These are phyloP conservation scores for Pseudomassariella vexata DNA, from an alignment of 2,329 filamentous ascomycete species.

Conservation along the genomic window DNA sequence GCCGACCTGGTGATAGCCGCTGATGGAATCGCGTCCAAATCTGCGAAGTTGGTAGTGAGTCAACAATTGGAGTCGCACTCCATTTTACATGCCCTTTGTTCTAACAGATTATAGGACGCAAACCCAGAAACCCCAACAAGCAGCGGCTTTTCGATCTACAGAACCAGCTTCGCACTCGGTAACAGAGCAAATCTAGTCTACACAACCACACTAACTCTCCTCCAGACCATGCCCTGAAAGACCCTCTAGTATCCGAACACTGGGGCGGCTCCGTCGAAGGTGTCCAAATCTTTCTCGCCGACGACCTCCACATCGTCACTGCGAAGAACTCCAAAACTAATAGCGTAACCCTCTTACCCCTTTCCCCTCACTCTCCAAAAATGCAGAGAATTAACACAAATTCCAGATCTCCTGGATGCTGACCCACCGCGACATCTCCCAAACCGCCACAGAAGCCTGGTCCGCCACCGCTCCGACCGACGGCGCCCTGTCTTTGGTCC, in stretches of 20 bases:
- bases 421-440: neutral
- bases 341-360: no score
- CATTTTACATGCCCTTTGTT: neutral
- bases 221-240: neutral
- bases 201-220: no score
- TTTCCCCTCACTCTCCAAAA: neutral
- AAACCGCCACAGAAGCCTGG: conserved; percentile 1
- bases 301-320: neutral
- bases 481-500: conserved; percentile 7
- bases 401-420: neutral
- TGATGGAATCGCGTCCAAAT: conserved; percentile 4
- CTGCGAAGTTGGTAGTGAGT: neutral
- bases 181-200: no score
- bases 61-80: neutral
- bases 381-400: neutral
- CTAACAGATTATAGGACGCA: no score
- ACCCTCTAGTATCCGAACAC: neutral
- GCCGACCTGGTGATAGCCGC: conserved; percentile 5
- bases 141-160: conserved; percentile 15
- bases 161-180: conserved; percentile 13
- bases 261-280: neutral
- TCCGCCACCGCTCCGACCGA: conserved; percentile 6
- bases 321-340: no score
- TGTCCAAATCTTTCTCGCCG: neutral
- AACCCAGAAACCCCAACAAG: conserved; percentile 8